These are phyloP conservation scores for Melanomma pulvis-pyrius DNA, from an alignment of 495 filamentous ascomycete genomes.

Conservation along the genomic window DNA sequence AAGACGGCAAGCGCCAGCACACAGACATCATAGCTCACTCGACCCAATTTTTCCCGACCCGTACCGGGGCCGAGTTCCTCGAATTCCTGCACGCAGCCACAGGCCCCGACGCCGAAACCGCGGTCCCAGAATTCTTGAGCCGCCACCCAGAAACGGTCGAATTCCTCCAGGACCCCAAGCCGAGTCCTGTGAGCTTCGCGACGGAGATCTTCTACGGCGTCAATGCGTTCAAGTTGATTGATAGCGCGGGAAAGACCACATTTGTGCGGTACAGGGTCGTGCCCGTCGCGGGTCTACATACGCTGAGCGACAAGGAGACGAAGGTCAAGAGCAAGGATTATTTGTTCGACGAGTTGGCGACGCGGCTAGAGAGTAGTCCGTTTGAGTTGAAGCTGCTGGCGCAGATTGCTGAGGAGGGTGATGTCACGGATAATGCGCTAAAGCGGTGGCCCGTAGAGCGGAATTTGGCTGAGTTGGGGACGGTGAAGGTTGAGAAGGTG, in stretches of 20 bases:
- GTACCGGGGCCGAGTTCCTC: slow-evolving; percentile 54
- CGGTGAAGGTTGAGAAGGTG: slow-evolving; percentile 48
- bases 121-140: slow-evolving; percentile 49
- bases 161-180: slow-evolving; percentile 54
- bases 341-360: slow-evolving; percentile 50
- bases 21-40: slow-evolving; percentile 60
- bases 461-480: slow-evolving; percentile 54
- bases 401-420: slow-evolving; percentile 55
- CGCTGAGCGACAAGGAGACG: slow-evolving; percentile 44
- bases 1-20: slow-evolving; percentile 50
- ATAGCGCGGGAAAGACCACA: slow-evolving; percentile 47
- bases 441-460: slow-evolving; percentile 56
- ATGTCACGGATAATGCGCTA: slow-evolving; percentile 54
- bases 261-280: slow-evolving; percentile 52
- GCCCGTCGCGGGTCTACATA: slow-evolving; percentile 46
- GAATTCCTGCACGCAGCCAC: slow-evolving; percentile 50
- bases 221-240: slow-evolving; percentile 56
- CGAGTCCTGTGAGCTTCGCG: slow-evolving; percentile 51
- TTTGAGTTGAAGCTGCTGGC: slow-evolving; percentile 52
- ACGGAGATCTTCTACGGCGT: slow-evolving; percentile 53
- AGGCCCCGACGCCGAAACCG: slow-evolving; percentile 27
- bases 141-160: slow-evolving; percentile 49
- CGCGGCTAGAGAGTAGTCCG: slow-evolving; percentile 40
- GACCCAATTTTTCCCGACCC: slow-evolving; percentile 52
- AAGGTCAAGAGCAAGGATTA: slow-evolving; percentile 46